A percentile compares a stretch with the other conserved stretches of the same genome.
These are phyloP conservation scores for Diplotaxis tenuifolia DNA, from an alignment of 345 rosid genomes.

Conservation along the genomic window DNA sequence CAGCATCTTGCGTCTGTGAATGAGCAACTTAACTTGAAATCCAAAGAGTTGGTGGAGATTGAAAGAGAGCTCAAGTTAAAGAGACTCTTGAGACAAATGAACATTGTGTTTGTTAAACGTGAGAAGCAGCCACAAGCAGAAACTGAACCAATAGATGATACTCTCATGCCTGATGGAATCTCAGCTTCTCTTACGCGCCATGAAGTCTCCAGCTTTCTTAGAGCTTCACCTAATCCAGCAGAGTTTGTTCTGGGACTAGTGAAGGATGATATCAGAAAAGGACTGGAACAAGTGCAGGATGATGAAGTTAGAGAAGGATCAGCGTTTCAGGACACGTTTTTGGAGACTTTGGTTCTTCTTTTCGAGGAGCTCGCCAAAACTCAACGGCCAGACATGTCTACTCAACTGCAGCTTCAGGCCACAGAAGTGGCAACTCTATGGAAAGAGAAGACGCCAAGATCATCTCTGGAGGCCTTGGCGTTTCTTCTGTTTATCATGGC, in stretches of 20 bases:
- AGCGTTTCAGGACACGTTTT: not conserved
- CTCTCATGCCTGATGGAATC: not conserved
- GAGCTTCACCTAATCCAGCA: constrained; percentile 19
- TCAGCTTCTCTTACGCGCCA: too few relatives aligned
- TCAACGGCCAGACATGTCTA: not conserved
- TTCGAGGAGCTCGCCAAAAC: constrained; percentile 24
- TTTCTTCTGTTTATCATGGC: constrained; percentile 28
- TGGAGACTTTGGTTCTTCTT: not conserved
- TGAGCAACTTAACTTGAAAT: not conserved
- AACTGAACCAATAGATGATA: not conserved
- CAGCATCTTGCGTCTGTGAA: not conserved
- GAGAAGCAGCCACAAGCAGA: constrained; percentile 18
- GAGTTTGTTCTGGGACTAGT: constrained; percentile 18
- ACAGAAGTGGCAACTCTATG: too few relatives aligned
- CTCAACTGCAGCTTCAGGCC: too few relatives aligned
- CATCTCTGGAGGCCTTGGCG: constrained; percentile 20
- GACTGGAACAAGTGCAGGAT: too few relatives aligned
- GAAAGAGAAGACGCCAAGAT: too few relatives aligned
- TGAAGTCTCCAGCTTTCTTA: constrained; percentile 7
- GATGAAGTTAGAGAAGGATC: not conserved
- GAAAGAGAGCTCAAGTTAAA: not conserved
- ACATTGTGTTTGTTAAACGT: not conserved
- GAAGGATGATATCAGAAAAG: too few relatives aligned
- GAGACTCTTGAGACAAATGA: constrained; percentile 14
- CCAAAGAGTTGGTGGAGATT: not conserved